Percentiles rank a stretch among this genome's conserved stretches.
Evolutionary conservation across 2,329 filamentous ascomycete species (phyloP).

Genomic region (Calonectria naviculata): DNA sequence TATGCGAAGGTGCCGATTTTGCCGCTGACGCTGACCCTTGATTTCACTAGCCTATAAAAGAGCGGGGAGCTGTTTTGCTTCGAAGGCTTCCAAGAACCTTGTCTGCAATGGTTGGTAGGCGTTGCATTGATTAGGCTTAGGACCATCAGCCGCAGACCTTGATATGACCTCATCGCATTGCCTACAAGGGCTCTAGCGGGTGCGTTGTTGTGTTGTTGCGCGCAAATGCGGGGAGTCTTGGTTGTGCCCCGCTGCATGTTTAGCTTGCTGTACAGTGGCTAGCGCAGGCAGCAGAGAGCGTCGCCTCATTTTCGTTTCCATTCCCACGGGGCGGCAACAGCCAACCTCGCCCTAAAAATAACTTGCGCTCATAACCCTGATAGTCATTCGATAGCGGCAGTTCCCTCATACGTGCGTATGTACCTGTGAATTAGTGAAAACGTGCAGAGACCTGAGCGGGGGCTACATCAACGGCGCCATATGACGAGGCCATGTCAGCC

Average conservation of each 20-base stretch:
- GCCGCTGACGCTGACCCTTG: background rate
- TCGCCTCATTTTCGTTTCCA: background rate
- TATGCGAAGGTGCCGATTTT: background rate
- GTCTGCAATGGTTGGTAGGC: background rate
- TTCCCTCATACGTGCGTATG: too few relatives aligned
- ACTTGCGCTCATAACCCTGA: too few relatives aligned
- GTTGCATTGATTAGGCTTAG: background rate
- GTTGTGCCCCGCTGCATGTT: background rate
- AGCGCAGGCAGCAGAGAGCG: background rate
- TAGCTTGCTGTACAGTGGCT: background rate
- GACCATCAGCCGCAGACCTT: background rate
- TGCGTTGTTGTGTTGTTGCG: background rate
- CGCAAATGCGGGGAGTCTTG: background rate
- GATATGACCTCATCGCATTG: background rate
- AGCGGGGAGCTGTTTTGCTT: background rate
- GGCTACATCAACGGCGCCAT: too few relatives aligned
- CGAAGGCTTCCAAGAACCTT: background rate
- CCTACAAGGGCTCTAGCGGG: background rate
- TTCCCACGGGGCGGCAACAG: background rate
- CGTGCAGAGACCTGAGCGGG: too few relatives aligned
- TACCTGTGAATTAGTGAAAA: too few relatives aligned
- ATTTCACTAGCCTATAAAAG: background rate
- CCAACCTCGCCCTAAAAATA: background rate
- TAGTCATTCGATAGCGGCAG: too few relatives aligned
- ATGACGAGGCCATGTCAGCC: too few relatives aligned